phyloP scores from a whole-genome alignment of 331 rosid species.

The Phaseolus coccineus region DNA sequence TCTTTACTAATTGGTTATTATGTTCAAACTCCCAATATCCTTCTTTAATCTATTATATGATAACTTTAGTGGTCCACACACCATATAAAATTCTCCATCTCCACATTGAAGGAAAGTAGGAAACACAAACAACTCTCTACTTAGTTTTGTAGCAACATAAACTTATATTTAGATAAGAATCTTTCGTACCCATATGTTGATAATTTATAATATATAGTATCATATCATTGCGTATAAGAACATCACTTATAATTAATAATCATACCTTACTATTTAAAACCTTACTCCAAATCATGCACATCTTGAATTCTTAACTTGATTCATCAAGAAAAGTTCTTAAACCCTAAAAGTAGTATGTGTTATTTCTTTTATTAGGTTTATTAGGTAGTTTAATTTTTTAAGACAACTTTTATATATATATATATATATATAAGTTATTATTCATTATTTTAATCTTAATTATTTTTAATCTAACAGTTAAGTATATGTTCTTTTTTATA shows the following conservation, averaged over 20 bases:
- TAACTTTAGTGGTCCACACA: neutral
- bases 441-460: too few relatives aligned
- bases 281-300: neutral
- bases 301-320: neutral
- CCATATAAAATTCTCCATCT: neutral
- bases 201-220: neutral
- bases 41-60: conserved; percentile 21
- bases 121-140: neutral
- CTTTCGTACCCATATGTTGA: conserved; percentile 31
- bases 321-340: neutral
- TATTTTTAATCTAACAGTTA: too few relatives aligned
- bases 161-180: conserved; percentile 6
- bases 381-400: too few relatives aligned
- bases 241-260: neutral
- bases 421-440: too few relatives aligned
- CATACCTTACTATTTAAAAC: neutral
- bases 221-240: neutral
- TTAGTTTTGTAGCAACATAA: neutral
- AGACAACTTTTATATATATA: too few relatives aligned
- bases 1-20: neutral
- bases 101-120: conserved; percentile 9
- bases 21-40: conserved; percentile 6
- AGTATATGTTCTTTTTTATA: too few relatives aligned
- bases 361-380: neutral
- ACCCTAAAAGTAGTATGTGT: neutral